These are phyloP conservation scores for Vachellia pachyceras DNA, from an alignment of 306 rosid species.

Conservation along the genomic window DNA sequence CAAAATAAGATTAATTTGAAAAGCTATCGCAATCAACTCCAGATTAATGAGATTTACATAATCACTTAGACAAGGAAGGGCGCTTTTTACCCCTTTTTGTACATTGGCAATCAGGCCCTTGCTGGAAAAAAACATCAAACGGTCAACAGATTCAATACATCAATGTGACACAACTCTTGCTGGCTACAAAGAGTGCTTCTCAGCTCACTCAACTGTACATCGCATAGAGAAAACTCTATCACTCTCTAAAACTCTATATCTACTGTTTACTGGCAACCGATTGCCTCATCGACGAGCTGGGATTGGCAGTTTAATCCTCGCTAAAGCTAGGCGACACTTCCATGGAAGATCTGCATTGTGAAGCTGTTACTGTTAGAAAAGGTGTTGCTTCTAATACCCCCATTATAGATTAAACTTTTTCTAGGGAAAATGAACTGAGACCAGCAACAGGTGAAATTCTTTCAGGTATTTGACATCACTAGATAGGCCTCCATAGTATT, in stretches of 20 bases:
- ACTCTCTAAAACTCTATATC: conserved; percentile 17
- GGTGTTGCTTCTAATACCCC: neutral
- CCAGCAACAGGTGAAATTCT: neutral
- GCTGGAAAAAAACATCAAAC: conserved; percentile 36
- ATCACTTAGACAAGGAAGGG: neutral
- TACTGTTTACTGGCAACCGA: conserved; percentile 33
- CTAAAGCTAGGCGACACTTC: conserved; percentile 86
- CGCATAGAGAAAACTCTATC: conserved; percentile 37
- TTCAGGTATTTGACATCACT: neutral
- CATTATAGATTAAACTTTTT: neutral
- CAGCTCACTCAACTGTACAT: conserved; percentile 57
- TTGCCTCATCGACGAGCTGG: conserved; percentile 72
- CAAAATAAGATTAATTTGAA: conserved; percentile 39
- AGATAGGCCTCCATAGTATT: neutral
- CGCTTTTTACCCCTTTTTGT: neutral
- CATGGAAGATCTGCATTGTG: conserved; percentile 59
- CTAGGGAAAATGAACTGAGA: neutral
- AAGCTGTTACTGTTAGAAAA: conserved; percentile 36
- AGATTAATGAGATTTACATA: conserved; percentile 45
- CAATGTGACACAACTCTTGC: conserved; percentile 18
- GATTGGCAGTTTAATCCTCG: conserved; percentile 89
- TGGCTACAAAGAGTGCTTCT: conserved; percentile 36
- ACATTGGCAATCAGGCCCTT: conserved; percentile 55
- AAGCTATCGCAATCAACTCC: conserved; percentile 37
- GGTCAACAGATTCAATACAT: conserved; percentile 10